These are phyloP conservation scores for Tolypocladium nubicola DNA, from an alignment of 2,329 filamentous ascomycete species.

Conservation along the genomic window DNA sequence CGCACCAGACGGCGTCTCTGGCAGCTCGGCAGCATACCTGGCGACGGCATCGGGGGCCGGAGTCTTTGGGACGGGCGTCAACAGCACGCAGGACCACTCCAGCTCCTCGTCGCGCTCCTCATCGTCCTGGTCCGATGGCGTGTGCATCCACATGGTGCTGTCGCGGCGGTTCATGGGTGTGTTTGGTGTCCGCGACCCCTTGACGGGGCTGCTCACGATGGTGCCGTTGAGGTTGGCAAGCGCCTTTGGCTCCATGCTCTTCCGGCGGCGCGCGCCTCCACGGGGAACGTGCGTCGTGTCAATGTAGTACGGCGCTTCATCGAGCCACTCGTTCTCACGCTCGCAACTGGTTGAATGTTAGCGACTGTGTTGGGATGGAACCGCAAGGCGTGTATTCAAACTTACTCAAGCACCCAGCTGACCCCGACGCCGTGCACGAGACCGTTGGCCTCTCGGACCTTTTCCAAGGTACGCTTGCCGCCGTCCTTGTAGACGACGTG, in stretches of 20 bases:
- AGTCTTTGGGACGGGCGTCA: slow-evolving; percentile 49
- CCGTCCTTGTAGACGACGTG: slow-evolving; percentile 90
- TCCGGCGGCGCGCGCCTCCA: slow-evolving; percentile 60
- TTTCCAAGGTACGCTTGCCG: slow-evolving; percentile 68
- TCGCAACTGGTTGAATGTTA: slow-evolving; percentile 47
- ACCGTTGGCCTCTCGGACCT: slow-evolving; percentile 61
- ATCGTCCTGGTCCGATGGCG: slow-evolving; percentile 34
- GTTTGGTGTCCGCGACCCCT: slow-evolving; percentile 28
- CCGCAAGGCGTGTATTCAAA: slow-evolving; percentile 12
- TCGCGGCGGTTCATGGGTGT: slow-evolving; percentile 42
- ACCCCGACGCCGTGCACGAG: slow-evolving; percentile 80
- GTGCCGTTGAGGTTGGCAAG: slow-evolving; percentile 59
- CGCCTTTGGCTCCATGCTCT: slow-evolving; percentile 70
- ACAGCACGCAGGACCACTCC: slow-evolving; percentile 31
- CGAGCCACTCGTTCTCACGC: slow-evolving; percentile 64
- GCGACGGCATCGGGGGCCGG: slow-evolving; percentile 45
- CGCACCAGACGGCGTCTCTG: slow-evolving; percentile 31
- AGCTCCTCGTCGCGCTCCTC: slow-evolving; percentile 26
- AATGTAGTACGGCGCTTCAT: slow-evolving; percentile 59
- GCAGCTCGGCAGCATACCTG: slow-evolving; percentile 39
- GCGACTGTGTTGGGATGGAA: not conserved
- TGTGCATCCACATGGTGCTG: slow-evolving; percentile 44
- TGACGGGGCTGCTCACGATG: slow-evolving; percentile 35
- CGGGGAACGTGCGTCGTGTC: slow-evolving; percentile 58
- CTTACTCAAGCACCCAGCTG: slow-evolving; percentile 81